These are phyloP conservation scores for Atalantia buxifolia DNA, from an alignment of 345 rosid genomes.

Conservation along the genomic window DNA sequence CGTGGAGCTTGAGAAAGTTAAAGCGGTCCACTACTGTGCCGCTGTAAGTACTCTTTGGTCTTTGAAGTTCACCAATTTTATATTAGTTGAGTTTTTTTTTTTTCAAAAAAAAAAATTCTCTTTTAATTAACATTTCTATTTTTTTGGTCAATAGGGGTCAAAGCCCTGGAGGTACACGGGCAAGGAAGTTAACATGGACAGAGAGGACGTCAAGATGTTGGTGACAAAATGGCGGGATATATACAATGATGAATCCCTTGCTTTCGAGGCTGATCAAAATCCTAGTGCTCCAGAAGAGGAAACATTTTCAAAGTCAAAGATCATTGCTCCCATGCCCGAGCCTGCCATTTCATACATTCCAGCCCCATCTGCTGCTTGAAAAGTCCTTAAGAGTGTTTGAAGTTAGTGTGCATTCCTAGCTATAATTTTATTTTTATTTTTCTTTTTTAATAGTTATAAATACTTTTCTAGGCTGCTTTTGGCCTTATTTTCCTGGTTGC, in stretches of 20 bases:
- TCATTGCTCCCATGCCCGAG: constrained; percentile 54
- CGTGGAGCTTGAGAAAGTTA: constrained; percentile 56
- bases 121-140: background rate
- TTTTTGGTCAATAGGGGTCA: constrained; percentile 46
- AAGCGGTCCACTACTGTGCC: constrained; percentile 83
- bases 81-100: background rate
- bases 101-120: too few relatives aligned
- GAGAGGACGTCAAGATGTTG: constrained; percentile 77
- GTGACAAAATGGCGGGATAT: constrained; percentile 81
- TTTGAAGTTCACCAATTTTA: background rate
- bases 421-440: background rate
- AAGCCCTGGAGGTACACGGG: constrained; percentile 97
- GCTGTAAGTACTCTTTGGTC: constrained; percentile 53
- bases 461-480: background rate
- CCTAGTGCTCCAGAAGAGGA: constrained; percentile 31
- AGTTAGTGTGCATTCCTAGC: constrained; percentile 15
- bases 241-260: constrained; percentile 63
- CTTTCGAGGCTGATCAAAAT: constrained; percentile 24
- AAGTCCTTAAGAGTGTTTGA: background rate
- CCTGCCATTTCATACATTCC: constrained; percentile 49
- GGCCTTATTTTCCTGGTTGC: background rate
- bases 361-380: constrained; percentile 76
- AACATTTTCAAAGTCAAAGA: constrained; percentile 30
- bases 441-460: background rate
- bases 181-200: constrained; percentile 69